These are phyloP conservation scores for Filosporella fistucella DNA, from an alignment of 495 filamentous ascomycete genomes.

Conservation along the genomic window DNA sequence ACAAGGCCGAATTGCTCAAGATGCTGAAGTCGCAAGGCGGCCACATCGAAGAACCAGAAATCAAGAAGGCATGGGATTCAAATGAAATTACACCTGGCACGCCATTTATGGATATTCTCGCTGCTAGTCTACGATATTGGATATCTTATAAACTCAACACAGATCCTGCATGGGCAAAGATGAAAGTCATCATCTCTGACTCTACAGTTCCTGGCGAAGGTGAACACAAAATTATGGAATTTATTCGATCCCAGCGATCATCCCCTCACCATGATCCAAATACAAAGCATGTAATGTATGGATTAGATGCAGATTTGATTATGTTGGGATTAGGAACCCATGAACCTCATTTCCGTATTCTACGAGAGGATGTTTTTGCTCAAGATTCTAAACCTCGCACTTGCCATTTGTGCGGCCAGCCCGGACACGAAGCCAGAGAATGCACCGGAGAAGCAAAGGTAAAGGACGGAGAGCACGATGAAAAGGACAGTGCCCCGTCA, in stretches of 20 bases:
- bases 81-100: constrained; percentile 98
- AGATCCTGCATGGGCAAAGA: constrained; percentile 92
- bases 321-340: constrained; percentile 98
- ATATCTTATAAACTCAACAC: constrained; percentile 94
- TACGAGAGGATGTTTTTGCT: constrained; percentile 96
- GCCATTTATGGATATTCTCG: constrained; percentile 97
- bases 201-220: constrained; percentile 96
- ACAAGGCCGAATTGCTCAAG: constrained; percentile 81
- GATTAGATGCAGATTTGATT: constrained; percentile 95
- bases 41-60: constrained; percentile 53
- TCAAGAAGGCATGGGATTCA: constrained; percentile 94
- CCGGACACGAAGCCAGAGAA: constrained; percentile 78
- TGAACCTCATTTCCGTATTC: constrained; percentile 93
- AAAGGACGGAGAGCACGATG: constrained; percentile 79
- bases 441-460: constrained; percentile 81
- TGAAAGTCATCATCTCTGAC: constrained; percentile 98
- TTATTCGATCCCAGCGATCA: constrained; percentile 86
- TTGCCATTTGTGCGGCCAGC: constrained; percentile 85
- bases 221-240: constrained; percentile 99
- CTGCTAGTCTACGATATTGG: constrained; percentile 91
- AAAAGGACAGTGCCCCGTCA: constrained; percentile 65
- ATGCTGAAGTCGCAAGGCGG: constrained; percentile 71
- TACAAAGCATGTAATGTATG: constrained; percentile 93
- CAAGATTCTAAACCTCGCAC: constrained; percentile 75
- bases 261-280: constrained; percentile 93